Conservation (phyloP, 495 filamentous ascomycete species). For the Podospora appendiculata region DNA sequence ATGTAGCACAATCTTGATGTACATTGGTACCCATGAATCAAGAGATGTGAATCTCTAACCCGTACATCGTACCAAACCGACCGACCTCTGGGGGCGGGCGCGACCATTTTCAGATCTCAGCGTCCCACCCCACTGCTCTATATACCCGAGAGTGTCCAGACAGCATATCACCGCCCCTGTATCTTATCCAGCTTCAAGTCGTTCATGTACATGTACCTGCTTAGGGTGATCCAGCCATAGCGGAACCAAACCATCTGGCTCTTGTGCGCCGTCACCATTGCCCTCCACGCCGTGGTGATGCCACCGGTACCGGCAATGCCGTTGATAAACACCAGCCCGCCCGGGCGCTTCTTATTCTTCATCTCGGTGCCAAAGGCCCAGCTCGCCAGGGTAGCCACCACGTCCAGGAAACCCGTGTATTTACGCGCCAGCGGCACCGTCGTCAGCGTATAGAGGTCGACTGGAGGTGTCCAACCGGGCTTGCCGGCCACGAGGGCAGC, state of each 20-base stretch:
- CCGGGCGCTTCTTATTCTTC: slow-evolving; percentile 36
- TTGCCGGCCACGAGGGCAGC: slow-evolving; percentile 52
- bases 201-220: slow-evolving; percentile 93
- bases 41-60: too few relatives aligned
- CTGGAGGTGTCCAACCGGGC: slow-evolving; percentile 60
- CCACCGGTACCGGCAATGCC: slow-evolving; percentile 44
- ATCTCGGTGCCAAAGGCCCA: slow-evolving; percentile 31
- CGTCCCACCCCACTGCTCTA: neutral
- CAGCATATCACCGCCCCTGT: slow-evolving; percentile 8
- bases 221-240: slow-evolving; percentile 88
- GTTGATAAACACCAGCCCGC: slow-evolving; percentile 62
- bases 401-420: slow-evolving; percentile 71
- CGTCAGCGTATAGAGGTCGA: slow-evolving; percentile 76
- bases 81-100: too few relatives aligned
- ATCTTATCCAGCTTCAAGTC: slow-evolving; percentile 61
- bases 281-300: slow-evolving; percentile 55
- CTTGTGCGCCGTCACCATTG: slow-evolving; percentile 81
- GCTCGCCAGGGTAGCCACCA: slow-evolving; percentile 51
- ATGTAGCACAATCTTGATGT: too few relatives aligned
- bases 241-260: slow-evolving; percentile 99
- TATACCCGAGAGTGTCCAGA: neutral
- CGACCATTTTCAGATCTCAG: too few relatives aligned
- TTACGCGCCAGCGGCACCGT: slow-evolving; percentile 66
- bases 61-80: too few relatives aligned
- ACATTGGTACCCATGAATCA: too few relatives aligned